A percentile compares a stretch with the other conserved stretches of the same genome.
These are phyloP conservation scores for Eutrema yunnanense DNA, from an alignment of 345 rosid genomes.

Conservation along the genomic window DNA sequence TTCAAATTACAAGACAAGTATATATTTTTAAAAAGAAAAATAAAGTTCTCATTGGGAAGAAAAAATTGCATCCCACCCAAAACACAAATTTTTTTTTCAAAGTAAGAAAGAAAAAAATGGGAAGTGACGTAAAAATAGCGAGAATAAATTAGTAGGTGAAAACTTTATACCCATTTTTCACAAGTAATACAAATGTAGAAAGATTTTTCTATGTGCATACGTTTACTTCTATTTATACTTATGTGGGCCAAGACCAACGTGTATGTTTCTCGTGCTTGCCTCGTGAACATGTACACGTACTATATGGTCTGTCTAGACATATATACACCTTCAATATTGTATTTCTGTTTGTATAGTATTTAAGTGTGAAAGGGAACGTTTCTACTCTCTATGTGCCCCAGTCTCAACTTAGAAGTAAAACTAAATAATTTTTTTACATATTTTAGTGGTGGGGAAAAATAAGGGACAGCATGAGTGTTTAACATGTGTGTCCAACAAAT, in stretches of 20 bases:
- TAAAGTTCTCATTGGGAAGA: background rate
- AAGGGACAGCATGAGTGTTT: slow-evolving; percentile 20
- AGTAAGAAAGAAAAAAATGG: background rate
- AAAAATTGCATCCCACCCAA: background rate
- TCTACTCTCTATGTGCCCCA: background rate
- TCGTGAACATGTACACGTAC: background rate
- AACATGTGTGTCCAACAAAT: slow-evolving; percentile 17
- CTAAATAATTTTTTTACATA: background rate
- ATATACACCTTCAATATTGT: background rate
- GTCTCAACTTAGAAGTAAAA: background rate
- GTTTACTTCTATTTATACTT: background rate
- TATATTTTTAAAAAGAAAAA: background rate
- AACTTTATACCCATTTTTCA: background rate
- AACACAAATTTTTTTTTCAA: background rate
- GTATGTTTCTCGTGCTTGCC: slow-evolving; percentile 3
- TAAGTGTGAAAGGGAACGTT: background rate
- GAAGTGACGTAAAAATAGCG: background rate
- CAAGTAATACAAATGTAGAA: background rate
- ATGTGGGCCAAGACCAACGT: background rate
- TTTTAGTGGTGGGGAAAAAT: background rate
- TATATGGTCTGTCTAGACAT: background rate
- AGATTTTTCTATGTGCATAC: background rate
- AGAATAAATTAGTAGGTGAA: background rate
- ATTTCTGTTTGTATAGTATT: background rate
- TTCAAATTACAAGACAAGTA: background rate